Conservation (phyloP, 1,284 basidiomycete species). For the Psilocybe mexicana region DNA sequence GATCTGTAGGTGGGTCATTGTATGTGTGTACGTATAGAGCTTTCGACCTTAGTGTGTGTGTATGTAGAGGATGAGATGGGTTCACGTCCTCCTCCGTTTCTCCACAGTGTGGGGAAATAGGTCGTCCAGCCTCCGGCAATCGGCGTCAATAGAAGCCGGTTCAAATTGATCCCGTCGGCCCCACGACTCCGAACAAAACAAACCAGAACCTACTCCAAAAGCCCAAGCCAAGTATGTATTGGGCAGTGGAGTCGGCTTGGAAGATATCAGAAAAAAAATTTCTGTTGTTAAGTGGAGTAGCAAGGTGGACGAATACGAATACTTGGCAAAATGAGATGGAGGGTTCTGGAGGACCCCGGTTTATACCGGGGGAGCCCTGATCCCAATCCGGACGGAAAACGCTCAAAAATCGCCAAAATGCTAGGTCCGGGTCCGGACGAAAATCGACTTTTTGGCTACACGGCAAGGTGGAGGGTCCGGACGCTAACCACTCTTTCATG, state of each 20-base stretch:
- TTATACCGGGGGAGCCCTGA: too few relatives aligned
- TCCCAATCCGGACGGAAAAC: too few relatives aligned
- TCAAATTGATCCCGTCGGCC: neutral
- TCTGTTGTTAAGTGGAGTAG: neutral
- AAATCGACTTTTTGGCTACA: too few relatives aligned
- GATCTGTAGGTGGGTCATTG: conserved; percentile 29
- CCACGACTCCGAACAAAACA: neutral
- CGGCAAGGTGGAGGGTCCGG: too few relatives aligned
- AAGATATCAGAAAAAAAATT: neutral
- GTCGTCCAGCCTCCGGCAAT: neutral
- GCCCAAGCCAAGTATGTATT: too few relatives aligned
- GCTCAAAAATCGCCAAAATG: too few relatives aligned
- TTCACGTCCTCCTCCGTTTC: neutral
- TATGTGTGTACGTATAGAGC: neutral
- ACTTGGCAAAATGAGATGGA: neutral
- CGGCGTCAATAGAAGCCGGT: neutral
- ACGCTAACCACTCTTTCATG: too few relatives aligned
- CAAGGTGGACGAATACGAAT: neutral
- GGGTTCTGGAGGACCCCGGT: too few relatives aligned
- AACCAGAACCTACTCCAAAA: too few relatives aligned
- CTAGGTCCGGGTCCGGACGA: too few relatives aligned
- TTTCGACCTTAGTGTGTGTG: too few relatives aligned
- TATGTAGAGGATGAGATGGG: too few relatives aligned
- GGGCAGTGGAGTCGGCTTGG: neutral
- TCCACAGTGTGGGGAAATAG: neutral